A percentile compares a stretch with the other conserved stretches of the same genome.
Evolutionary conservation across 345 rosid genomes (phyloP).

Genomic region (Firmiana major): DNA sequence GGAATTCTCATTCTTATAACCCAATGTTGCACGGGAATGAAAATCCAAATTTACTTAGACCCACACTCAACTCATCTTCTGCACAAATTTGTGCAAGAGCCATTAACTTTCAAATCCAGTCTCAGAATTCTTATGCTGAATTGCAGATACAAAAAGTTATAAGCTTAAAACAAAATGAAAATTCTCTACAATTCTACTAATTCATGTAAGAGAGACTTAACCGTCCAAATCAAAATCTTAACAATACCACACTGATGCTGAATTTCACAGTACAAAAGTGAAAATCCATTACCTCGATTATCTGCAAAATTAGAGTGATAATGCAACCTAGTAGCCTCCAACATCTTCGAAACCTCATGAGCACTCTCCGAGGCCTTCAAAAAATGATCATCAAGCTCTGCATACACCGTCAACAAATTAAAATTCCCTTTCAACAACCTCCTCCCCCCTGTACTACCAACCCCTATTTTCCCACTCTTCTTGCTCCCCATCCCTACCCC

Average conservation of each 20-base stretch:
- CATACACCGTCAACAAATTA: constrained; percentile 51
- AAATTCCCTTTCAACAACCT: constrained; percentile 25
- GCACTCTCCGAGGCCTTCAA: constrained; percentile 89
- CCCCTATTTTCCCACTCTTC: constrained; percentile 33
- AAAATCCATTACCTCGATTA: constrained; percentile 57
- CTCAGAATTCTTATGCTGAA: not conserved
- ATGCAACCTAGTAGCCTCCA: constrained; percentile 93
- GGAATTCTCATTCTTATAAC: not conserved
- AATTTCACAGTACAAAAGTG: not conserved
- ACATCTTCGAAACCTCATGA: constrained; percentile 86
- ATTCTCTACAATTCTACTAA: not conserved
- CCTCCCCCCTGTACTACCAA: constrained; percentile 35
- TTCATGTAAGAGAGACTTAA: not conserved
- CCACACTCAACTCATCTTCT: not conserved
- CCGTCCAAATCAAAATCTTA: not conserved
- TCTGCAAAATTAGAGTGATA: constrained; percentile 99
- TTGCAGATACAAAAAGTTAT: not conserved
- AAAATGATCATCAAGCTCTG: constrained; percentile 80
- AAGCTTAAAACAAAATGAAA: not conserved
- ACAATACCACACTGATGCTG: not conserved
- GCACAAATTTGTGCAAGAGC: not conserved
- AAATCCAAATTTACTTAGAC: not conserved
- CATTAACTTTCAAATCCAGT: not conserved
- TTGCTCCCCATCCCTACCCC: constrained; percentile 33
- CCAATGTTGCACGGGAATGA: not conserved